phyloP scores from a whole-genome alignment of 1,139 yeast genomes.

The Yamadazyma trypodendri region DNA sequence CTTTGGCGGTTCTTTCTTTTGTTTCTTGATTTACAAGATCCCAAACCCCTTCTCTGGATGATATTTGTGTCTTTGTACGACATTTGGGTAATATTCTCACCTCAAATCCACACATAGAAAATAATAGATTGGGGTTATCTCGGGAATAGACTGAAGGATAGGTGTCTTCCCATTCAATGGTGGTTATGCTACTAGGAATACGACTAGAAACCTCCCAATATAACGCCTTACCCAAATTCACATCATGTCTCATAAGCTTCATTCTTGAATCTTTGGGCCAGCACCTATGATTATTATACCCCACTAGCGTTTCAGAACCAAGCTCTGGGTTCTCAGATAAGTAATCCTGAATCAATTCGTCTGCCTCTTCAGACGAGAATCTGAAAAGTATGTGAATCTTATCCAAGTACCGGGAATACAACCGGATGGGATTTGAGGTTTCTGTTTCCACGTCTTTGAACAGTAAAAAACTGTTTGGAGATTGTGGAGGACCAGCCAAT shows the following conservation, averaged over 20 bases:
- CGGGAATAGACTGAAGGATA: constrained; percentile 85
- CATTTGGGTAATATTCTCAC: constrained; percentile 79
- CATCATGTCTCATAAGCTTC: constrained; percentile 90
- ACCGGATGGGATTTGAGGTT: constrained; percentile 65
- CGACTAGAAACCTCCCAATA: constrained; percentile 88
- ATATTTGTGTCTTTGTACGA: constrained; percentile 48
- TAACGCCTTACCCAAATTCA: constrained; percentile 85
- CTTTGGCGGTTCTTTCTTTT: constrained; percentile 87
- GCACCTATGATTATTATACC: constrained; percentile 84
- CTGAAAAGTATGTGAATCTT: constrained; percentile 77
- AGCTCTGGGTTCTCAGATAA: constrained; percentile 89
- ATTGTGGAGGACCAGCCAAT: constrained; percentile 72
- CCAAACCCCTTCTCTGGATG: constrained; percentile 84
- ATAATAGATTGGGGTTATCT: constrained; percentile 84
- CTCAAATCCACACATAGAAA: constrained; percentile 95
- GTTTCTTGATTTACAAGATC: constrained; percentile 70
- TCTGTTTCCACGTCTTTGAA: constrained; percentile 61
- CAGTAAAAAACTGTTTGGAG: constrained; percentile 78
- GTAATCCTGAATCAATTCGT: constrained; percentile 72
- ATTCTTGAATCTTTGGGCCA: constrained; percentile 95
- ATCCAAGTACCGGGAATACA: constrained; percentile 83
- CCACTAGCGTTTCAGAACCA: constrained; percentile 79
- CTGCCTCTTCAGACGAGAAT: constrained; percentile 70
- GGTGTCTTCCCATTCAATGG: constrained; percentile 78
- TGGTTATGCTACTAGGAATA: constrained; percentile 71